Percentiles rank a stretch among this genome's conserved stretches.
Conservation (phyloP, 495 filamentous ascomycete genomes). For the Oidiodendron maius region DNA sequence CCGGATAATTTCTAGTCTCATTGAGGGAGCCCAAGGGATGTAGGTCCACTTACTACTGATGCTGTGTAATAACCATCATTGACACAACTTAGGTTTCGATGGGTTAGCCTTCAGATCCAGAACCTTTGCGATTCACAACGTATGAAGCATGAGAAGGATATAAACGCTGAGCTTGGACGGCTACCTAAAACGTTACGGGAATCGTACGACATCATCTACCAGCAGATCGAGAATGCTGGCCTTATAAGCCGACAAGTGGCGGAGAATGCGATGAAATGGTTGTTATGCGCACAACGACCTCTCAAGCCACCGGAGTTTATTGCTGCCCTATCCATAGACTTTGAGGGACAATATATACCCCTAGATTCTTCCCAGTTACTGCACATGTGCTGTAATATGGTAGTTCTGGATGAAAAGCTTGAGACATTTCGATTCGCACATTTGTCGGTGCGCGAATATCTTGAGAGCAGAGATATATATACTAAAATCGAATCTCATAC, state of each 20-base stretch:
- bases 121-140: slow-evolving; percentile 5
- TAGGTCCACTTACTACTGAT: not conserved
- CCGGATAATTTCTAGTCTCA: not conserved
- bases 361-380: not conserved
- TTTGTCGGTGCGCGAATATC: slow-evolving; percentile 1
- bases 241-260: not conserved
- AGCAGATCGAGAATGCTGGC: slow-evolving; percentile 3
- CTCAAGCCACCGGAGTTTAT: not conserved
- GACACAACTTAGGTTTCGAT: slow-evolving; percentile 20
- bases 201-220: not conserved
- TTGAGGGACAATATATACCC: not conserved
- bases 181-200: slow-evolving; percentile 4
- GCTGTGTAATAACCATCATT: not conserved
- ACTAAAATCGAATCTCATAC: not conserved
- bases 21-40: not conserved
- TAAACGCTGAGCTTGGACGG: not conserved
- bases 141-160: not conserved
- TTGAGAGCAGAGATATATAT: not conserved
- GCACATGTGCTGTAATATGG: slow-evolving; percentile 19
- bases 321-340: not conserved
- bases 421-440: slow-evolving; percentile 12
- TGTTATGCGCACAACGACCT: not conserved
- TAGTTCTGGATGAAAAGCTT: slow-evolving; percentile 7
- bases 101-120: slow-evolving; percentile 25
- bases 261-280: not conserved